Evolutionary conservation across 805 yeast genomes (phyloP), one percentile per base, ranked within the genome.

Genomic region (Sungouiozyma intestinalis): DNA sequence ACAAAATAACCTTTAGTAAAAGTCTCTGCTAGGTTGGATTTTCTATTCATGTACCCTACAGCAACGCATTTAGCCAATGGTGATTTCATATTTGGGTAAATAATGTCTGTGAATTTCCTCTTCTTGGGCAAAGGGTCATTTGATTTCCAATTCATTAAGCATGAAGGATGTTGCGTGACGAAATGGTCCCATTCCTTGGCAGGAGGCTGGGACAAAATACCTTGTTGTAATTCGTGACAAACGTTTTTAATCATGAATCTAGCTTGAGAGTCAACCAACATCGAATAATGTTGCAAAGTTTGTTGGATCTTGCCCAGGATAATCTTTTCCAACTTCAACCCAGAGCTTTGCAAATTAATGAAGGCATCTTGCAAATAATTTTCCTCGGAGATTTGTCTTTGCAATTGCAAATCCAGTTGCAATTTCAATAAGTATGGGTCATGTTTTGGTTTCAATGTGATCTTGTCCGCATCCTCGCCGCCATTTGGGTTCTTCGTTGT

Each of bases 111-210:
- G 38, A 76, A 58, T 45, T 71, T 73, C 44, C 77, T 58, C 21
- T 67, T 61, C 36, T 59, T 58, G 24, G 72, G 73, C n/a, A 65
- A 48, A 4, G 66, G 63, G 35, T 62, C 63, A 18, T 54, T 60
- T 4, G 72, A 56, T 45, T 64, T 65, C 59, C 64, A 57, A 38
- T 60, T 52, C 42, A 63, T 49, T 27, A 73, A 44, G 40, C 74
- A 66, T 43, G 67, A 64, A 21, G 63, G 66, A 21, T 67, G 66
- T 38, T 63, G 61, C 37, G 66, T 64, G 40, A 81, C 76, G 46
- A 79, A 80, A 39, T 73, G 73, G 53, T 80, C 83, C 86, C 86
- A 81, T 58, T 81, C 88, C 47, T 73, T 63, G 35, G 70, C 72
- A n/a, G 76, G 69, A 39, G 77, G 81, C 50, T 77, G 78, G 14